phyloP scores from a whole-genome alignment of 768 basidiomycete genomes.

The Lyophyllum atratum region DNA sequence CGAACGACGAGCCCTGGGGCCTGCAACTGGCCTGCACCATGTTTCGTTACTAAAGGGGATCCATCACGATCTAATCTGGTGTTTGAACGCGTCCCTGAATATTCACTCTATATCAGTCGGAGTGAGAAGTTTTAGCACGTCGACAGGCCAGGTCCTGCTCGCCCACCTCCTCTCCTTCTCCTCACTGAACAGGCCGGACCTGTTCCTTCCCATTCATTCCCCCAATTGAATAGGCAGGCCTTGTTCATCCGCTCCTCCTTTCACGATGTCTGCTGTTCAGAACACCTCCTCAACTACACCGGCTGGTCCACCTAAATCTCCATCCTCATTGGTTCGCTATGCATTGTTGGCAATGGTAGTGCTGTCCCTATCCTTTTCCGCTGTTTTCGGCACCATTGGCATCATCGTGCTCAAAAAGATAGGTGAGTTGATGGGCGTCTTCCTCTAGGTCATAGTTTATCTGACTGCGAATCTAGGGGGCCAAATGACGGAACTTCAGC shows the following conservation, averaged over 20 bases:
- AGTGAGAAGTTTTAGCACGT: neutral
- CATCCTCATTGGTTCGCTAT: slow-evolving; percentile 10
- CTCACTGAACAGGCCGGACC: slow-evolving; percentile 16
- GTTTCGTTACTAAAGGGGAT: no score
- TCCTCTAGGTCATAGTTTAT: neutral
- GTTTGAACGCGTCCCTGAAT: neutral
- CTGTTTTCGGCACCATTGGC: slow-evolving; percentile 10
- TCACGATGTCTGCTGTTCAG: slow-evolving; percentile 1
- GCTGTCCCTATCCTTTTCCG: slow-evolving; percentile 12
- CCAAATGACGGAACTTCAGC: slow-evolving; percentile 18
- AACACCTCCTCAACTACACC: neutral
- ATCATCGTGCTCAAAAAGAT: slow-evolving; percentile 9
- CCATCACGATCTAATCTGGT: neutral
- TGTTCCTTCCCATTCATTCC: slow-evolving; percentile 10
- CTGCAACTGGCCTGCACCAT: no score
- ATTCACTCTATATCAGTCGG: neutral
- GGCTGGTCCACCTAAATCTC: slow-evolving; percentile 10
- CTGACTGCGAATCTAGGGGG: slow-evolving; percentile 7
- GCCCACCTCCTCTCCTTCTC: neutral
- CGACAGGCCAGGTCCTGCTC: slow-evolving; percentile 17
- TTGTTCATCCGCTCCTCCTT: slow-evolving; percentile 15
- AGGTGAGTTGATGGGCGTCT: neutral
- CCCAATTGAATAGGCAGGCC: slow-evolving; percentile 17
- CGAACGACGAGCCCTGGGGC: no score
- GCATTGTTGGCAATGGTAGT: neutral